Percentiles rank a stretch among this genome's conserved stretches.
These are phyloP conservation scores for Fonsecaea multimorphosa DNA, from an alignment of 2,329 filamentous ascomycete genomes.

Conservation along the genomic window DNA sequence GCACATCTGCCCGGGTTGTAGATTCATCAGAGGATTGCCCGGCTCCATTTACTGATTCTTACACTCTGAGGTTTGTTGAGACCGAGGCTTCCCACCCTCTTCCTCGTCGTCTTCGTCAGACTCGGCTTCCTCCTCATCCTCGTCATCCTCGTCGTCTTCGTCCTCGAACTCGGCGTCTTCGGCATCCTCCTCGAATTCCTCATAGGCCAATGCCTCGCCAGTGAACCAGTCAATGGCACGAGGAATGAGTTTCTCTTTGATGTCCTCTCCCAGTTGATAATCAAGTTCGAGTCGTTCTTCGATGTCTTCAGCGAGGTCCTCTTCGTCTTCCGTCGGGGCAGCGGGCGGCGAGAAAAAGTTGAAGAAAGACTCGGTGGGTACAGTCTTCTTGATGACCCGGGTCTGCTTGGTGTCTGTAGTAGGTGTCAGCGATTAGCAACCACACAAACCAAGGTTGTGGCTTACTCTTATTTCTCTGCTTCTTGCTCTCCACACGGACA, in stretches of 20 bases:
- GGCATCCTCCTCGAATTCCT: conserved; percentile 89
- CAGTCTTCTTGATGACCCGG: conserved; percentile 97
- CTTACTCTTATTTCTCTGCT: conserved; percentile 99
- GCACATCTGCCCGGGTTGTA: neutral
- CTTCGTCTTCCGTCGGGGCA: conserved; percentile 73
- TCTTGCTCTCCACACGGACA: conserved; percentile 96
- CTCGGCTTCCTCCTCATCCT: conserved; percentile 78
- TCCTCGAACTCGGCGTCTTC: conserved; percentile 82
- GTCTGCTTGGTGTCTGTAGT: conserved; percentile 94
- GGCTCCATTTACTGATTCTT: conserved; percentile 58
- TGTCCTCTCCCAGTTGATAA: conserved; percentile 98
- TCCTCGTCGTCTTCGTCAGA: conserved; percentile 70
- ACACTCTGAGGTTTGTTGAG: conserved; percentile 95
- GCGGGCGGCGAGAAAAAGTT: conserved; percentile 98
- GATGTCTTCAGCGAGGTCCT: conserved; percentile 85
- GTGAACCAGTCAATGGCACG: conserved; percentile 99
- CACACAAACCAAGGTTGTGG: conserved; percentile 22
- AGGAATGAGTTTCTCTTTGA: conserved; percentile 99
- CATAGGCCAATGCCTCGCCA: conserved; percentile 93
- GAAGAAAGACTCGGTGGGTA: conserved; percentile 97
- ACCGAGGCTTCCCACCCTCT: conserved; percentile 56
- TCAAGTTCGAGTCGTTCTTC: conserved; percentile 98
- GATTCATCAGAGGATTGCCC: conserved; percentile 9
- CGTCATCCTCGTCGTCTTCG: conserved; percentile 91
- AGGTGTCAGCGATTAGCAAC: conserved; percentile 32